phyloP scores from a whole-genome alignment of 2,329 filamentous ascomycete genomes.

The Nannizziopsis arthrosporioides region DNA sequence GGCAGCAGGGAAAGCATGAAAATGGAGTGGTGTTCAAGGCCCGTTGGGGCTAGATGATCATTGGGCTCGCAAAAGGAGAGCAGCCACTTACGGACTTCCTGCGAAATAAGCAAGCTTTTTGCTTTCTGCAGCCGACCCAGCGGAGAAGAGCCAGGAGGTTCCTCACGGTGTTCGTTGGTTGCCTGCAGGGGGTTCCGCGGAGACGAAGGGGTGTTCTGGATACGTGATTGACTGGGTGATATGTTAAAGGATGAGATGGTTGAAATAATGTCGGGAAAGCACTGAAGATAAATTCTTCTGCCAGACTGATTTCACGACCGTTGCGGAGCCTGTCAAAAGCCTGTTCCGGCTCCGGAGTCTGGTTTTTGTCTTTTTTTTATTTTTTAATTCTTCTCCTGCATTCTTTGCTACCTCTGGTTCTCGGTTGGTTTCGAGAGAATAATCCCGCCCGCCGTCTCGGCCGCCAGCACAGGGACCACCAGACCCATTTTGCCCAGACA shows the following conservation, averaged over 20 bases:
- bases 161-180: constrained; percentile 1
- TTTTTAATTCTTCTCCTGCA: too few species aligned
- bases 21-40: background rate
- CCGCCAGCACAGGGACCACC: too few species aligned
- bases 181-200: constrained; percentile 16
- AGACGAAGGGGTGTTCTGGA: constrained; percentile 21
- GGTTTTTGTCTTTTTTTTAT: too few species aligned
- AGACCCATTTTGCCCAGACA: too few species aligned
- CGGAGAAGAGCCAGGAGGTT: constrained; percentile 4
- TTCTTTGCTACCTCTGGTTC: too few species aligned
- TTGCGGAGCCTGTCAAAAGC: too few species aligned
- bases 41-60: constrained; percentile 5
- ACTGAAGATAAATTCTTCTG: too few species aligned
- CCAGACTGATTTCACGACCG: too few species aligned
- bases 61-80: constrained; percentile 9
- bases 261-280: too few species aligned
- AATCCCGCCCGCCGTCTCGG: too few species aligned
- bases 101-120: constrained; percentile 3
- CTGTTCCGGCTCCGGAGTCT: too few species aligned
- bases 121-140: constrained; percentile 8
- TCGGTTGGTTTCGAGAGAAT: too few species aligned
- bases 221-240: constrained; percentile 15
- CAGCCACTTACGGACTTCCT: constrained; percentile 15
- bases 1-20: background rate
- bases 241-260: constrained; percentile 14